Conservation (phyloP, 257 asterid species). For the Solanum paucissectum region DNA sequence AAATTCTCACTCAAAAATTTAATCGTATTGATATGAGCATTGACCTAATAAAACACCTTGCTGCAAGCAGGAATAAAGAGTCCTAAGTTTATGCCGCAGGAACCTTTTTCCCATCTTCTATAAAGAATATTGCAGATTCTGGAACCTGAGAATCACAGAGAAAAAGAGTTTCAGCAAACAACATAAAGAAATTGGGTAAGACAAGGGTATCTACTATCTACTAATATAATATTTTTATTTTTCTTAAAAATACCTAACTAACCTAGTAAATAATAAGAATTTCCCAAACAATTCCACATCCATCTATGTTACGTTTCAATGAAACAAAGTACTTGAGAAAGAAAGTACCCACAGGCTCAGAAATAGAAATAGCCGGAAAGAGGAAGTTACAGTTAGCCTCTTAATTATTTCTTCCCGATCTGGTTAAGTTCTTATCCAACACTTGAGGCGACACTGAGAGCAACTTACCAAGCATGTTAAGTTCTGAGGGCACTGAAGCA, state of each 20-base stretch:
- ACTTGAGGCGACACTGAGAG: neutral
- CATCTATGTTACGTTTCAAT: neutral
- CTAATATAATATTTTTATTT: neutral
- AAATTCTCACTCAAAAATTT: neutral
- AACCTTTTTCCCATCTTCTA: constrained; percentile 89
- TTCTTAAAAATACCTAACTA: neutral
- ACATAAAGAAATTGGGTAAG: neutral
- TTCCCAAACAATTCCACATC: neutral
- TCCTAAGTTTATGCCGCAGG: constrained; percentile 38
- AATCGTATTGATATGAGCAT: neutral
- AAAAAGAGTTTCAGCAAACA: neutral
- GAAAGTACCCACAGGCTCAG: neutral
- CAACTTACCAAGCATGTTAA: neutral
- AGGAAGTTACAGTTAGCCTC: neutral
- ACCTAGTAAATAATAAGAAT: neutral
- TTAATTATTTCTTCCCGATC: neutral
- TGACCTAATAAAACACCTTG: neutral
- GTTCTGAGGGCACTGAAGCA: neutral
- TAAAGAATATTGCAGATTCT: constrained; percentile 68
- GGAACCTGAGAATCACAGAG: constrained; percentile 50
- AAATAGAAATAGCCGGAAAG: neutral
- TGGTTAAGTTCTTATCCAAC: neutral
- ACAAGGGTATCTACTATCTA: neutral
- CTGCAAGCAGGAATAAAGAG: constrained; percentile 3
- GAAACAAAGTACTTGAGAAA: neutral